phyloP scores from a whole-genome alignment of 345 rosid species.

The Pistacia atlantica region DNA sequence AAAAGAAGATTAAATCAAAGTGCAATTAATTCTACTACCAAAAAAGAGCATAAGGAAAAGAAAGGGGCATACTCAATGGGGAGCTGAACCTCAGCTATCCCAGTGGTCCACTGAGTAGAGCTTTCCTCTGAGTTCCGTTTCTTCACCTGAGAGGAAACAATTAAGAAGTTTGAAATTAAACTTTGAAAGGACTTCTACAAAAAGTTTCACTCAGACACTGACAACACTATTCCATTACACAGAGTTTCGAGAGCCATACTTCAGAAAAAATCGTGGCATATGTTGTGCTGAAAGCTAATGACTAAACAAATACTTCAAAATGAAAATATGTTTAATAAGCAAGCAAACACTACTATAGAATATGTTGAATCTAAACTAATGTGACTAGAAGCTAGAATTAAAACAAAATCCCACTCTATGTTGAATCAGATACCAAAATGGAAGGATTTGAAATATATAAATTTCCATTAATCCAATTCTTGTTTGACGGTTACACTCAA shows the following conservation, averaged over 20 bases:
- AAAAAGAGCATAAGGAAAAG: neutral
- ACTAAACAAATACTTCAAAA: neutral
- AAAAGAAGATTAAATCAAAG: neutral
- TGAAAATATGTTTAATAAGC: neutral
- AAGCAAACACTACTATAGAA: neutral
- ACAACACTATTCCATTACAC: neutral
- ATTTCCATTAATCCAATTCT: neutral
- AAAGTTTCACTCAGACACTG: neutral
- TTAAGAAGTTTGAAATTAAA: neutral
- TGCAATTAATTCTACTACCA: constrained; percentile 9
- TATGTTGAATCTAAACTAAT: neutral
- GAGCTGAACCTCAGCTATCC: constrained; percentile 95
- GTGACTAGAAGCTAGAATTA: neutral
- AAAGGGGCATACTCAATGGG: constrained; percentile 75
- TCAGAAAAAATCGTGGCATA: neutral
- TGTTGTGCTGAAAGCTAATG: neutral
- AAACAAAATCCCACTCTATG: neutral
- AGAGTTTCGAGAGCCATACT: neutral
- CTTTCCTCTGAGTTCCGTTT: constrained; percentile 90
- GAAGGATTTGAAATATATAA: neutral
- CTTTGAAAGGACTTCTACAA: neutral
- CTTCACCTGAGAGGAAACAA: constrained; percentile 62
- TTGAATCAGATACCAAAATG: neutral
- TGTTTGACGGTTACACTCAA: neutral
- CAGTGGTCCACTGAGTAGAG: constrained; percentile 99